Evolutionary conservation across 805 yeast species (phyloP).

Genomic region (Pichia eremophila): DNA sequence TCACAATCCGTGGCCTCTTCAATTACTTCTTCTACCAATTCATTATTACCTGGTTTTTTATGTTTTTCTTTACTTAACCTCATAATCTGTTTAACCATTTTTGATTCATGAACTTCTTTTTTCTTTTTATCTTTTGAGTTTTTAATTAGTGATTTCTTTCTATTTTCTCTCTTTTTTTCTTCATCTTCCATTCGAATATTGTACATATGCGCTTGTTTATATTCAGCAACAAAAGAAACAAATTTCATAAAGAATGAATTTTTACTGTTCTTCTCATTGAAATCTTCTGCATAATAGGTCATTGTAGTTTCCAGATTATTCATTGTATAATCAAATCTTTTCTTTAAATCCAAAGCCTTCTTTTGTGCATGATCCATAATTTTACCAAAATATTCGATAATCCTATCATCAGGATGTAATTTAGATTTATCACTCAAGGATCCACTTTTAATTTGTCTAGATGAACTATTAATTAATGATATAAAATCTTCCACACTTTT

Average conservation of each 20-base stretch:
- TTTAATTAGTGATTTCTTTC: conserved; percentile 46
- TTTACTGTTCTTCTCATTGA: conserved; percentile 40
- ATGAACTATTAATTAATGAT: conserved; percentile 40
- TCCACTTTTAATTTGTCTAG: conserved; percentile 49
- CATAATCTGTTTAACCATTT: conserved; percentile 13
- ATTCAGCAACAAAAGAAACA: conserved; percentile 48
- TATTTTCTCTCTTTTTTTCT: conserved; percentile 50
- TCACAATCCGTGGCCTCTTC: neutral
- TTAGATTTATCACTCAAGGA: conserved; percentile 51
- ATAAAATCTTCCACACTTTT: conserved; percentile 49
- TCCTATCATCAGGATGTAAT: conserved; percentile 59
- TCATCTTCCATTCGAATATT: conserved; percentile 64
- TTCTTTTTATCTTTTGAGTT: conserved; percentile 1
- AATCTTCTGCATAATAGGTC: conserved; percentile 67
- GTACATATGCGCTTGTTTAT: conserved; percentile 55
- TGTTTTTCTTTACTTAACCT: neutral
- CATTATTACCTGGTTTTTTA: neutral
- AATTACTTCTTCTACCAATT: neutral
- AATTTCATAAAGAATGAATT: conserved; percentile 57
- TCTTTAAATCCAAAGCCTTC: conserved; percentile 35
- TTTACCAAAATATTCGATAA: conserved; percentile 45
- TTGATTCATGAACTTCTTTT: conserved; percentile 1
- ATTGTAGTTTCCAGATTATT: conserved; percentile 48
- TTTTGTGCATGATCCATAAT: conserved; percentile 27
- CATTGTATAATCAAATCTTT: conserved; percentile 42